Conservation (phyloP, 139 green algal genomes). For the Closterium sp. region DNA sequence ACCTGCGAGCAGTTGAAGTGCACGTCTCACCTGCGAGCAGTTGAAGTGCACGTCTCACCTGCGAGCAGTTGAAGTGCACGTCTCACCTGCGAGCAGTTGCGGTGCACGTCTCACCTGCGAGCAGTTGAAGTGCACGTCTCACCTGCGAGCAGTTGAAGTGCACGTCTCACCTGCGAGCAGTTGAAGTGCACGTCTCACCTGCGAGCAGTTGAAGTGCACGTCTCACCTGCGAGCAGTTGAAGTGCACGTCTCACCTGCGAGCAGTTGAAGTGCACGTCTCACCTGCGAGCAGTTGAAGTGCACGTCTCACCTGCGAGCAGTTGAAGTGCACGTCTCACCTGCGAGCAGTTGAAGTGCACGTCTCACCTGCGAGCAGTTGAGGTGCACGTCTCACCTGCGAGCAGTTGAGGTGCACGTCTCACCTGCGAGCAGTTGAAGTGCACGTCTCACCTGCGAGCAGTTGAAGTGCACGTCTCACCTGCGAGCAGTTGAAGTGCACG, state of each 20-base stretch:
- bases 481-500: constrained; percentile 32
- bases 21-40: constrained; percentile 29
- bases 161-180: constrained; percentile 29
- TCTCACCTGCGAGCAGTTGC: no score
- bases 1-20: constrained; percentile 37
- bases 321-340: constrained; percentile 39
- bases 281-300: constrained; percentile 37
- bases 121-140: constrained; percentile 34
- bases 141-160: constrained; percentile 37
- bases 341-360: constrained; percentile 32
- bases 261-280: constrained; percentile 34
- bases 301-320: constrained; percentile 29
- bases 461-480: constrained; percentile 39
- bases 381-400: constrained; percentile 41
- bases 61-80: constrained; percentile 32
- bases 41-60: constrained; percentile 39
- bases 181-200: constrained; percentile 39
- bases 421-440: constrained; percentile 37
- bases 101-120: constrained; percentile 21
- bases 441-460: constrained; percentile 29
- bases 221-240: constrained; percentile 34
- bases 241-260: constrained; percentile 35
- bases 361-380: constrained; percentile 34
- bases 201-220: constrained; percentile 32
- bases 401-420: no score